Evolutionary conservation across 2,329 filamentous ascomycete species (phyloP).

Genomic region (Periglandula ipomoeae): DNA sequence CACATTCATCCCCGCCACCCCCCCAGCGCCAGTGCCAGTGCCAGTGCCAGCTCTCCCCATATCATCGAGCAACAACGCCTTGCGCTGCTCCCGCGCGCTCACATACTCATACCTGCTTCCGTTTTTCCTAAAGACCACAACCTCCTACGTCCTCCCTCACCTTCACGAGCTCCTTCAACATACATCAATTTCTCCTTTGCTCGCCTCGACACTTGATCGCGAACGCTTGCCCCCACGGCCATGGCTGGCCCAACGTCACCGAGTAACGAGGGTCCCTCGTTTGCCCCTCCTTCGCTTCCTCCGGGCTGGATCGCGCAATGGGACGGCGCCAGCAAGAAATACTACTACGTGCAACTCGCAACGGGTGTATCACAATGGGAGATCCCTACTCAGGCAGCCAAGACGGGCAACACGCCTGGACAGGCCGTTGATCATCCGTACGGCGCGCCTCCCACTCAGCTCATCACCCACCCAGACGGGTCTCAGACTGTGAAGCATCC

Average conservation of each 20-base stretch:
- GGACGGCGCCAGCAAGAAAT: conserved; percentile 55
- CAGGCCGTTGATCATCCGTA: conserved; percentile 52
- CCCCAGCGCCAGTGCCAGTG: too few relatives aligned
- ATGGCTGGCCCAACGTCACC: conserved; percentile 53
- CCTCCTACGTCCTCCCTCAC: background rate
- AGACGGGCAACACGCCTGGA: conserved; percentile 50
- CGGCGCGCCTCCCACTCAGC: conserved; percentile 44
- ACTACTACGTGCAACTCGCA: conserved; percentile 64
- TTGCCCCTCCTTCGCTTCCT: conserved; percentile 50
- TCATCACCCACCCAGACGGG: conserved; percentile 55
- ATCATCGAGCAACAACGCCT: background rate
- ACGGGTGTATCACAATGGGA: conserved; percentile 68
- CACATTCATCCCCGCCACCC: background rate
- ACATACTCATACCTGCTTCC: background rate
- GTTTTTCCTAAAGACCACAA: too few relatives aligned
- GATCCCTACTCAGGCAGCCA: conserved; percentile 55
- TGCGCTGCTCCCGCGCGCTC: conserved; percentile 4
- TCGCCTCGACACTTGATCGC: background rate
- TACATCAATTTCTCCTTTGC: background rate
- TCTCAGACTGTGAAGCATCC: conserved; percentile 51
- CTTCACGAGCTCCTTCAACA: background rate
- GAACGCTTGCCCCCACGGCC: conserved; percentile 10
- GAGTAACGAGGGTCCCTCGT: conserved; percentile 49
- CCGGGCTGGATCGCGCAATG: conserved; percentile 63
- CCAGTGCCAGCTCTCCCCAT: conserved; percentile 1